Evolutionary conservation across 1,139 yeast genomes (phyloP).

Genomic region (Suhomyces chickasaworum): DNA sequence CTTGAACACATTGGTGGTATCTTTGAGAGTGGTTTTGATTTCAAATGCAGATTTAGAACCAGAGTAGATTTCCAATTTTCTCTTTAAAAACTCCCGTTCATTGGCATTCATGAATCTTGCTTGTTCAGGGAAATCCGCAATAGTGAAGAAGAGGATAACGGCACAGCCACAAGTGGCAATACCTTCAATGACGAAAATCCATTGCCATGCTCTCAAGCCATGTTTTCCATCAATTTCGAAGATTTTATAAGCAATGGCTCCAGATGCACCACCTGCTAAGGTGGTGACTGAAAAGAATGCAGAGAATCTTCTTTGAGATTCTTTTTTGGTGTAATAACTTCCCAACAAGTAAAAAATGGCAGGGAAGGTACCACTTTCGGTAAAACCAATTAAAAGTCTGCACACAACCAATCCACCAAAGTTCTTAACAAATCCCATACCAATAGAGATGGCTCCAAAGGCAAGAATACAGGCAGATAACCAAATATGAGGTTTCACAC

Average conservation of each 20-base stretch:
- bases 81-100: slow-evolving; percentile 53
- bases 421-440: slow-evolving; percentile 63
- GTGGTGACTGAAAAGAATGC: slow-evolving; percentile 58
- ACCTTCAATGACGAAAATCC: slow-evolving; percentile 77
- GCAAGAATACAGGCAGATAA: slow-evolving; percentile 53
- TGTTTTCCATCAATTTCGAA: slow-evolving; percentile 39
- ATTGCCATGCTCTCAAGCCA: slow-evolving; percentile 62
- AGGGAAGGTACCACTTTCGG: slow-evolving; percentile 73
- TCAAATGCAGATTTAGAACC: slow-evolving; percentile 59
- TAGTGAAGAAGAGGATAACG: slow-evolving; percentile 57
- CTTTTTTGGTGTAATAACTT: slow-evolving; percentile 56
- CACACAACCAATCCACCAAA: slow-evolving; percentile 62
- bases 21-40: slow-evolving; percentile 43
- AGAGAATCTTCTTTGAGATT: slow-evolving; percentile 69
- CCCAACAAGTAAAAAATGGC: slow-evolving; percentile 70
- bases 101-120: slow-evolving; percentile 52
- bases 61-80: slow-evolving; percentile 53
- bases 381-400: slow-evolving; percentile 63
- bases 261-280: slow-evolving; percentile 45
- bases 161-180: slow-evolving; percentile 63
- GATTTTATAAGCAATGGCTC: slow-evolving; percentile 46
- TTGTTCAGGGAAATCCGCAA: slow-evolving; percentile 65
- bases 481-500: slow-evolving; percentile 67
- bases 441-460: slow-evolving; percentile 67
- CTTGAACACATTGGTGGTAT: slow-evolving; percentile 46